These are phyloP conservation scores for Verticillium klebahnii DNA, from an alignment of 2,329 filamentous ascomycete genomes.

Conservation along the genomic window DNA sequence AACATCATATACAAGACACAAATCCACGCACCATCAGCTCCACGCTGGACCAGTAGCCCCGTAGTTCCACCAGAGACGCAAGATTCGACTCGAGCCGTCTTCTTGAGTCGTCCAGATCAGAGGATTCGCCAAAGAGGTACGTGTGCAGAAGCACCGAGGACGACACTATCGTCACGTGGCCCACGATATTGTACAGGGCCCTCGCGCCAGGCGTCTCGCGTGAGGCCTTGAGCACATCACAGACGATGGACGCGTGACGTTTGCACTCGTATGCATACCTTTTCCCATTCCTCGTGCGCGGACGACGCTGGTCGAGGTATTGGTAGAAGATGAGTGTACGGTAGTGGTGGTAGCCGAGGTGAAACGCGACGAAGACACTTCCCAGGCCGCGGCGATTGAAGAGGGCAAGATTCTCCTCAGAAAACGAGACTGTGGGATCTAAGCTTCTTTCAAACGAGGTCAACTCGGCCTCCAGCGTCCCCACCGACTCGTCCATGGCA, in stretches of 20 bases:
- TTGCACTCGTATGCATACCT: slow-evolving; percentile 26
- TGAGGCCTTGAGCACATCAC: slow-evolving; percentile 22
- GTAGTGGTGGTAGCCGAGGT: slow-evolving; percentile 29
- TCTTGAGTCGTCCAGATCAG: slow-evolving; percentile 21
- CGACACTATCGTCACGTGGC: slow-evolving; percentile 28
- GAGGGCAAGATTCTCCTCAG: slow-evolving; percentile 18
- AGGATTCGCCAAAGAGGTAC: slow-evolving; percentile 23
- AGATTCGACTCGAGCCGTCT: slow-evolving; percentile 24
- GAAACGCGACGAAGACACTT: slow-evolving; percentile 26
- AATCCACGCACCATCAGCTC: slow-evolving; percentile 22
- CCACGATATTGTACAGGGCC: slow-evolving; percentile 27
- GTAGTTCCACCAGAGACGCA: slow-evolving; percentile 22
- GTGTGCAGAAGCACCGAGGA: slow-evolving; percentile 28
- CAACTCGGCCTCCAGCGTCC: slow-evolving; percentile 15
- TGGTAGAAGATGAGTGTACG: slow-evolving; percentile 26
- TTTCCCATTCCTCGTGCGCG: slow-evolving; percentile 19
- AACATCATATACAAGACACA: background rate
- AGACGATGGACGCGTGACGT: slow-evolving; percentile 21
- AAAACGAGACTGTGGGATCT: slow-evolving; percentile 14
- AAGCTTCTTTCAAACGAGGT: slow-evolving; percentile 18
- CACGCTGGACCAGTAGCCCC: slow-evolving; percentile 27
- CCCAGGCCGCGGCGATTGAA: slow-evolving; percentile 21
- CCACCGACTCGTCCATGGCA: slow-evolving; percentile 16
- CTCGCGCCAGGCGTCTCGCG: slow-evolving; percentile 17
- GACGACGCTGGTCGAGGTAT: slow-evolving; percentile 25